Percentiles rank a stretch among this genome's conserved stretches.
phyloP scores from a whole-genome alignment of 257 asterid species.

The Solanum bulbocastanum region DNA sequence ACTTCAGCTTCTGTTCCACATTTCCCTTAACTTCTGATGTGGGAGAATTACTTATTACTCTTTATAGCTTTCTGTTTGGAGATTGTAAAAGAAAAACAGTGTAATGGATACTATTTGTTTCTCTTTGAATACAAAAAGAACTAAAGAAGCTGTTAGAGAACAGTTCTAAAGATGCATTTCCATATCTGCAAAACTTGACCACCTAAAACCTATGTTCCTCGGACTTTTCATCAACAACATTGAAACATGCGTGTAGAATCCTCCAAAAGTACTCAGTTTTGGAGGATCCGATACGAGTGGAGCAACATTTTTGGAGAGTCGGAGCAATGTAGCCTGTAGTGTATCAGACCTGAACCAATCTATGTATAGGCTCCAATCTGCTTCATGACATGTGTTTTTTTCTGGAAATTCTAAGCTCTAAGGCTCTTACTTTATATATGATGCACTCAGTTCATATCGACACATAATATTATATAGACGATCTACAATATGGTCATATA shows the following conservation, averaged over 20 bases:
- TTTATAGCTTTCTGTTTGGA: neutral
- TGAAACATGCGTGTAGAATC: too few species aligned
- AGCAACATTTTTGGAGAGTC: neutral
- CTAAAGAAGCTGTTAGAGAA: too few species aligned
- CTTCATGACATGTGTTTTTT: neutral
- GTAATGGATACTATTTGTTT: neutral
- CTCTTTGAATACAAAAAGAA: neutral
- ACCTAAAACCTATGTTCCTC: neutral
- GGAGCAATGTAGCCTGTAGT: neutral
- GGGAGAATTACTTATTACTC: neutral
- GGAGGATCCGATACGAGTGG: neutral
- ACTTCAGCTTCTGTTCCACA: neutral
- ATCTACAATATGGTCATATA: neutral
- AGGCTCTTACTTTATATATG: neutral
- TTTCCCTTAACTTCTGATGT: neutral
- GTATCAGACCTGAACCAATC: neutral
- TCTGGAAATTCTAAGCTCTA: neutral
- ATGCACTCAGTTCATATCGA: neutral
- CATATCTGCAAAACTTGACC: neutral
- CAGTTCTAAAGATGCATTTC: neutral
- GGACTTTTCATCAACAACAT: too few species aligned
- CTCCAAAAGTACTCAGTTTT: neutral
- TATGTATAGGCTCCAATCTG: neutral
- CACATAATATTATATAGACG: neutral
- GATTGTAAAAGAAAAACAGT: accelerated